Percentiles rank a stretch among this genome's conserved stretches.
These are phyloP conservation scores for Goffeauzyma gilvescens DNA, from an alignment of 768 basidiomycete species.

Conservation along the genomic window DNA sequence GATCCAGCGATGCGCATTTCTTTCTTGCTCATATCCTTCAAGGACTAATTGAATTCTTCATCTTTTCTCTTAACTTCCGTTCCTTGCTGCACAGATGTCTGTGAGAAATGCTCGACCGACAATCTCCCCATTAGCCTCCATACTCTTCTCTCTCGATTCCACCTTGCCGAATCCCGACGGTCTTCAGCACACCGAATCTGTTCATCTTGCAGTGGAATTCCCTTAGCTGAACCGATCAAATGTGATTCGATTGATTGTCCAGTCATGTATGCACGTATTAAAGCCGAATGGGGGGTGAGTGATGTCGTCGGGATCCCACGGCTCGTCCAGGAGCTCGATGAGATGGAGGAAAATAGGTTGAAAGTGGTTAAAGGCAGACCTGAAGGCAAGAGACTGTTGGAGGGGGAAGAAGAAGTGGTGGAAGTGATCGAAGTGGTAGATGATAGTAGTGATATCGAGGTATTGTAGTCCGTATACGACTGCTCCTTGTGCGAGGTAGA, in stretches of 20 bases:
- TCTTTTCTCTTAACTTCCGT: not conserved
- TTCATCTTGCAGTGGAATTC: slow-evolving; percentile 45
- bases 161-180: slow-evolving; percentile 41
- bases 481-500: too few relatives aligned
- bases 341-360: not conserved
- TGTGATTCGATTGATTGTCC: slow-evolving; percentile 79
- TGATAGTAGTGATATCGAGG: too few relatives aligned
- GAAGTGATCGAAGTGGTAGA: too few relatives aligned
- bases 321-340: slow-evolving; percentile 7
- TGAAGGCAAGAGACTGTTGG: too few relatives aligned
- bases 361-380: not conserved
- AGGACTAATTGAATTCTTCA: slow-evolving; percentile 3
- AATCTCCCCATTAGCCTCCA: slow-evolving; percentile 41
- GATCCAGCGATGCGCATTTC: too few relatives aligned
- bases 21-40: slow-evolving; percentile 9
- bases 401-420: too few relatives aligned
- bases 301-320: slow-evolving; percentile 20
- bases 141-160: slow-evolving; percentile 41
- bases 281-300: slow-evolving; percentile 32
- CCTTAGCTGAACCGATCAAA: slow-evolving; percentile 42
- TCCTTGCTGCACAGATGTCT: slow-evolving; percentile 35
- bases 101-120: slow-evolving; percentile 41
- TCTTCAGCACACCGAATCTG: slow-evolving; percentile 51
- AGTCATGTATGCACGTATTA: slow-evolving; percentile 56
- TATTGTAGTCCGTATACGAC: too few relatives aligned